These are phyloP conservation scores for Crepidotus variabilis DNA, from an alignment of 768 basidiomycete species.

Conservation along the genomic window DNA sequence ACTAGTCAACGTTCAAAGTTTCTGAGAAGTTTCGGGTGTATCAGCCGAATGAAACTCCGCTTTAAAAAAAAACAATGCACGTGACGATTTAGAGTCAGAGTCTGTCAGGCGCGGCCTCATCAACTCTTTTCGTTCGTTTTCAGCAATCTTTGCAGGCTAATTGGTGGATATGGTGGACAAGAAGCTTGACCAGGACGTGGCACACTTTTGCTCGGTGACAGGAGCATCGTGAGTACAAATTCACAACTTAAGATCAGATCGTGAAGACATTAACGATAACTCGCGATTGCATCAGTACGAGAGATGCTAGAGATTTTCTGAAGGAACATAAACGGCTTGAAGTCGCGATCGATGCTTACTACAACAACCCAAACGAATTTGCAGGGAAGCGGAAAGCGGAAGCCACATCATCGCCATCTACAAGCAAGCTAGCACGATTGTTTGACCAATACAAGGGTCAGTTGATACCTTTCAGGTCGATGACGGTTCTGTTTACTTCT, in stretches of 20 bases:
- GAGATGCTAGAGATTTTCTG: conserved; percentile 65
- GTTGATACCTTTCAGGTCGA: not conserved
- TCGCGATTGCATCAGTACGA: conserved; percentile 28
- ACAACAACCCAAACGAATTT: conserved; percentile 47
- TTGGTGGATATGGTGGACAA: conserved; percentile 31
- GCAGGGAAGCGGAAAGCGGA: conserved; percentile 18
- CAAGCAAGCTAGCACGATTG: conserved; percentile 49
- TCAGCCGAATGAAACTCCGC: too few relatives aligned
- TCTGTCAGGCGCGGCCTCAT: too few relatives aligned
- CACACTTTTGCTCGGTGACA: conserved; percentile 65
- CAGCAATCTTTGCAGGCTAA: too few relatives aligned
- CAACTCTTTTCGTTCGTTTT: too few relatives aligned
- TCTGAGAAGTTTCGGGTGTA: too few relatives aligned
- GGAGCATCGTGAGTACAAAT: conserved; percentile 57
- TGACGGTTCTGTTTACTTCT: not conserved
- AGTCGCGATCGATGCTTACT: conserved; percentile 70
- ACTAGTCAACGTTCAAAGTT: too few relatives aligned
- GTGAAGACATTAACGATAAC: conserved; percentile 20
- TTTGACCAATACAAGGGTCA: conserved; percentile 72
- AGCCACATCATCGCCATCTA: conserved; percentile 34
- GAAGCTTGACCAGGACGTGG: conserved; percentile 45
- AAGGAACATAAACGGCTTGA: conserved; percentile 71
- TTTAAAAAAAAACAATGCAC: too few relatives aligned
- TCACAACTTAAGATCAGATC: conserved; percentile 13
- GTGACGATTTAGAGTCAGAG: too few relatives aligned